Evolutionary conservation across 2,329 filamentous ascomycete species (phyloP).

Genomic region (Colletotrichum tamarilloi): DNA sequence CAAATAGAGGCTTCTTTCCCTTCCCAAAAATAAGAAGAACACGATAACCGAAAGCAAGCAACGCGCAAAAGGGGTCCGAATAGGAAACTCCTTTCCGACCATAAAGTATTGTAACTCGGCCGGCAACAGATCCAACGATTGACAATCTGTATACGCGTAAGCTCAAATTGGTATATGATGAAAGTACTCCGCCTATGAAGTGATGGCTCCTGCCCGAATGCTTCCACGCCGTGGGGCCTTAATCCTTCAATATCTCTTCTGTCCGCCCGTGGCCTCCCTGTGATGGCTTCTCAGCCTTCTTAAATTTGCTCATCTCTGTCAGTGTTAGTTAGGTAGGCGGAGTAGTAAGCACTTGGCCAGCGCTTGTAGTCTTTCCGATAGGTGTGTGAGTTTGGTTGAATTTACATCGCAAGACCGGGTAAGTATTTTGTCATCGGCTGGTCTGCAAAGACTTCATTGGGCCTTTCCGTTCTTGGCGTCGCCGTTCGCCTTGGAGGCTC

Average conservation of each 20-base stretch:
- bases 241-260: conserved; percentile 7
- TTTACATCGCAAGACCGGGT: conserved; percentile 1
- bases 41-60: conserved; percentile 18
- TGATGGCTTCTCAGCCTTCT: background rate
- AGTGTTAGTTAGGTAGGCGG: background rate
- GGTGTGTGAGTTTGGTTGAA: background rate
- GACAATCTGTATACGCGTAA: conserved; percentile 35
- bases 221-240: conserved; percentile 13
- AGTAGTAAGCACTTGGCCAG: conserved; percentile 5
- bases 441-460: conserved; percentile 48
- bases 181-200: conserved; percentile 31
- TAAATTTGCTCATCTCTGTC: background rate
- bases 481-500: conserved; percentile 61
- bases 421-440: conserved; percentile 5
- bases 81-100: conserved; percentile 10
- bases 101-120: conserved; percentile 14
- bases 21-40: conserved; percentile 7
- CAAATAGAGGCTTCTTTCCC: conserved; percentile 22
- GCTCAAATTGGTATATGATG: conserved; percentile 36
- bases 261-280: conserved; percentile 7
- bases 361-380: background rate
- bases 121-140: conserved; percentile 31
- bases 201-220: conserved; percentile 32
- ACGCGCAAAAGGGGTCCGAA: conserved; percentile 16
- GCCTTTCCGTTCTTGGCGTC: conserved; percentile 61